These are phyloP conservation scores for Amauroascus niger DNA, from an alignment of 2,329 filamentous ascomycete genomes.

Conservation along the genomic window DNA sequence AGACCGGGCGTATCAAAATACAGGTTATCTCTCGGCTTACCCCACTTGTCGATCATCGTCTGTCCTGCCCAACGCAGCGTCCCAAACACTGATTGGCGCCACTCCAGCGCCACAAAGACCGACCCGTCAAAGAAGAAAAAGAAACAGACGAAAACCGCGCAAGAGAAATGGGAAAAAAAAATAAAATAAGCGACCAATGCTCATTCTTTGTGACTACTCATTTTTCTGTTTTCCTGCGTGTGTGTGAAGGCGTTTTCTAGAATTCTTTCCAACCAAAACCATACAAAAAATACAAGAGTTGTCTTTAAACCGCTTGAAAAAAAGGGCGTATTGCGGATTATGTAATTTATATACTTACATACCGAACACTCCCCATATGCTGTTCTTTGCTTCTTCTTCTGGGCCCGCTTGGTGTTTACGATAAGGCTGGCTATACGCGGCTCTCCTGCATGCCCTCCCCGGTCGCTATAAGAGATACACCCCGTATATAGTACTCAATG, in stretches of 20 bases:
- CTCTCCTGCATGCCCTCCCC: not conserved
- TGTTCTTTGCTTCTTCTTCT: not conserved
- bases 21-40: not conserved
- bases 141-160: not conserved
- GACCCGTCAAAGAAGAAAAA: not conserved
- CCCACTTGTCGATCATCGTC: conserved; percentile 7
- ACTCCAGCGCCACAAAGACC: not conserved
- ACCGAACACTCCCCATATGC: no score
- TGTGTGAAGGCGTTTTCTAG: no score
- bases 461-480: not conserved
- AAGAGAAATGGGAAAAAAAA: not conserved
- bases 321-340: no score
- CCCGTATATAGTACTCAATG: conserved; percentile 1
- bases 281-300: no score
- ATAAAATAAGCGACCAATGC: conserved; percentile 5
- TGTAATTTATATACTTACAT: no score
- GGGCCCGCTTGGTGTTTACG: not conserved
- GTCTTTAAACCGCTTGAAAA: no score
- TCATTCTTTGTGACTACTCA: not conserved
- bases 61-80: not conserved
- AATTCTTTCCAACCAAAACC: not conserved
- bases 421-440: conserved; percentile 9
- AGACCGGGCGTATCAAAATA: not conserved
- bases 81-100: conserved; percentile 2
- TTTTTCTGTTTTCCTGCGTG: no score